Percentiles rank a stretch among this genome's conserved stretches.
These are phyloP conservation scores for Heterobasidion parviporum DNA, from an alignment of 1,284 basidiomycete species.

Conservation along the genomic window DNA sequence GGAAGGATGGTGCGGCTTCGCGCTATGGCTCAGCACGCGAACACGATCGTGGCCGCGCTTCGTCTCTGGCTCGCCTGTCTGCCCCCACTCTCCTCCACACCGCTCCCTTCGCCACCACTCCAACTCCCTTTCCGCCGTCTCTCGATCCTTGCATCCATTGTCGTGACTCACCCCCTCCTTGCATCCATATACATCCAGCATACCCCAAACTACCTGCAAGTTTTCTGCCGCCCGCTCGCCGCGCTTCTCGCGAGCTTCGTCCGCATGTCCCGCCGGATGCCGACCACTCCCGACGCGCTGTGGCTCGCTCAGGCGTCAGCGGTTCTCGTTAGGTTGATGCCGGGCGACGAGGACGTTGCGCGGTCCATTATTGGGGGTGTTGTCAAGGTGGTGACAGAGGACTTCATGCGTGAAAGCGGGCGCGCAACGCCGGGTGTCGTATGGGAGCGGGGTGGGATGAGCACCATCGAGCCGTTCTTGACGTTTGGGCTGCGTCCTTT, in stretches of 20 bases:
- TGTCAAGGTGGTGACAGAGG: slow-evolving; percentile 26
- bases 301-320: slow-evolving; percentile 62
- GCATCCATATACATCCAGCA: slow-evolving; percentile 16
- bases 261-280: slow-evolving; percentile 43
- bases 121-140: slow-evolving; percentile 46
- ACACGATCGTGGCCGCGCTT: slow-evolving; percentile 38
- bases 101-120: slow-evolving; percentile 39
- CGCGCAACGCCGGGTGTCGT: slow-evolving; percentile 30
- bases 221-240: slow-evolving; percentile 43
- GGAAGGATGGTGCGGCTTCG: slow-evolving; percentile 12
- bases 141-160: slow-evolving; percentile 39
- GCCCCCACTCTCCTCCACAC: slow-evolving; percentile 28
- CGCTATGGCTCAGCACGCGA: slow-evolving; percentile 24
- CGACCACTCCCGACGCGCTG: slow-evolving; percentile 41
- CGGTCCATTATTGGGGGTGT: slow-evolving; percentile 31
- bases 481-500: slow-evolving; percentile 27
- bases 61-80: slow-evolving; percentile 57
- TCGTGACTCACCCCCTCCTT: slow-evolving; percentile 46
- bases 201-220: slow-evolving; percentile 22
- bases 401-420: slow-evolving; percentile 30
- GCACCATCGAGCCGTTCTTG: slow-evolving; percentile 54
- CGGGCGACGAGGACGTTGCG: slow-evolving; percentile 58
- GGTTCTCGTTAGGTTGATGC: slow-evolving; percentile 44
- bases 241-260: slow-evolving; percentile 46
- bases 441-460: slow-evolving; percentile 45